Evolutionary conservation across 2,329 filamentous ascomycete species (phyloP), one percentile per base, ranked within the genome.

Genomic region (Colletotrichum sp.): DNA sequence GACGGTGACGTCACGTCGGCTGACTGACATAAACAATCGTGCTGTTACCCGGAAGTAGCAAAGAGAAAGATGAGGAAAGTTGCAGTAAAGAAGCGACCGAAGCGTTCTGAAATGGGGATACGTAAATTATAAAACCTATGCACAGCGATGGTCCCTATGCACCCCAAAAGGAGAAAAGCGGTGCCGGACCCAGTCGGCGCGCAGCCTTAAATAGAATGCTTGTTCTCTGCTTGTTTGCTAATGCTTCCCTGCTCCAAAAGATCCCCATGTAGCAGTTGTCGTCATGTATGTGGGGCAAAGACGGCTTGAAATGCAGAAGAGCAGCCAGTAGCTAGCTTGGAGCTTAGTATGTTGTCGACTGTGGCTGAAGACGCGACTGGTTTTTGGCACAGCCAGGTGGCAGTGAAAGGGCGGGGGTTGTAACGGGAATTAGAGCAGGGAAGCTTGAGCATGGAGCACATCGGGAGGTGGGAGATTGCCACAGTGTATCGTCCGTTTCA

Each of bases 251-350:
- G 56, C 69, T 43, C 72, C 62, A 36, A 16, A 66, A 66, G 72
- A 58, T 68, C 55, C 55, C 62, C 61, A 64, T 75, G 73, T n/a
- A n/a, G n/a, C n/a, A n/a, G n/a, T 64, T 75, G 73, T 75, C 73
- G 73, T 75, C 73, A 75, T 75, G 73, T 32, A 14, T 48, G 69
- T 64, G 73, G 73, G 69, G 62, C 68, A 24, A n/a, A 16, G 16
- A 62, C 58, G n/a, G n/a, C 38, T 32, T 3, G 10, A 66, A 28
- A n/a, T 63, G 30, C 26, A 30, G 18, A 12, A 16, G 13, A 63
- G 12, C 62, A 65, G 28, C 30, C 52, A 32, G 48, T 32, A 61
- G 34, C 62, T 38, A 18, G 28, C 30, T 32, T 43, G 13, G 38
- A 48, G 18, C 9, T 48, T 48, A n/a, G 38, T 43, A 43, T 18